Conservation (phyloP, 208 protist genomes). For the Herpetomonas samuelpessoai region DNA sequence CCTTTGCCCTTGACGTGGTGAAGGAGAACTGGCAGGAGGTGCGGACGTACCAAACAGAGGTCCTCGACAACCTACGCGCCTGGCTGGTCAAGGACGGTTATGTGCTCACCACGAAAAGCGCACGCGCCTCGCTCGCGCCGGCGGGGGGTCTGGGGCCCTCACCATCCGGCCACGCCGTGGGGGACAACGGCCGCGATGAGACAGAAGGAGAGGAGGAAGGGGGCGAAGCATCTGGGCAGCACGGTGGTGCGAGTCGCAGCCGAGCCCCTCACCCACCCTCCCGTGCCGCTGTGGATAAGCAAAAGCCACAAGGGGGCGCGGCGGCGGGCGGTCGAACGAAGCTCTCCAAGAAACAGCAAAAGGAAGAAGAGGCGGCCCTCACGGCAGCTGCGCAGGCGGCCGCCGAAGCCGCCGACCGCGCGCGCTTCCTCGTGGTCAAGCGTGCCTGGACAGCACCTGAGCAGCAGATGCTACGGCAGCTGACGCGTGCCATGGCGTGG, state of each 20-base stretch:
- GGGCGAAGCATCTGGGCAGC: no score
- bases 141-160: background rate
- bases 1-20: constrained; percentile 13
- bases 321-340: background rate
- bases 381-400: constrained; percentile 7
- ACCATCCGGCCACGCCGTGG: background rate
- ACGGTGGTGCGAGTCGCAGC: background rate
- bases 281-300: constrained; percentile 5
- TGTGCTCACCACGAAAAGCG: constrained; percentile 7
- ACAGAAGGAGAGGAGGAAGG: constrained; percentile 2
- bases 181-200: constrained; percentile 1
- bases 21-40: constrained; percentile 19
- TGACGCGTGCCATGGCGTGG: constrained; percentile 62
- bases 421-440: constrained; percentile 19
- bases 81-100: constrained; percentile 33
- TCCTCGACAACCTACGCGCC: constrained; percentile 13
- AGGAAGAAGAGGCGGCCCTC: constrained; percentile 4
- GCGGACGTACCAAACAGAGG: constrained; percentile 8
- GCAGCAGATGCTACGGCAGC: constrained; percentile 68
- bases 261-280: background rate
- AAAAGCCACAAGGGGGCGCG: constrained; percentile 1
- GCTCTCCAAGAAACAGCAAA: constrained; percentile 4
- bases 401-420: background rate
- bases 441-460: constrained; percentile 50
- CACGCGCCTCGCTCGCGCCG: background rate